A percentile compares a stretch with the other conserved stretches of the same genome.
Evolutionary conservation across 495 filamentous ascomycete species (phyloP).

Genomic region (Podospora conica): DNA sequence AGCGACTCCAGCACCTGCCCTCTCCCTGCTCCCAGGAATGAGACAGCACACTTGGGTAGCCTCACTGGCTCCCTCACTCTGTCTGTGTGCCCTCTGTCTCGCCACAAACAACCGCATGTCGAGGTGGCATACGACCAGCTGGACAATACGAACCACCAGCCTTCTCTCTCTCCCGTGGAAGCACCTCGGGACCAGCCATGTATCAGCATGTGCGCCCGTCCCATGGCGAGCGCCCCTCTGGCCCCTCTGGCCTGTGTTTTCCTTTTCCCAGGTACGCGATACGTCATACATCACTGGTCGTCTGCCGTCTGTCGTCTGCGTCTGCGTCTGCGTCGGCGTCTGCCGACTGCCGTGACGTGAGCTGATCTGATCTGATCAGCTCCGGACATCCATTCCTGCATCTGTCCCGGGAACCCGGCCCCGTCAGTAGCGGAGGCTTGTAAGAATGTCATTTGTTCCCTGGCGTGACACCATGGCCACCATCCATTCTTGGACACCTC

Average conservation of each 20-base stretch:
- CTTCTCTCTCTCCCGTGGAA: not conserved
- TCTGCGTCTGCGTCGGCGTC: no score
- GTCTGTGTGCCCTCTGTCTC: not conserved
- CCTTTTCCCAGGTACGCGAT: not conserved
- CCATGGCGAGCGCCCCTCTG: not conserved
- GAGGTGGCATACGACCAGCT: not conserved
- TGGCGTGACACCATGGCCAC: not conserved
- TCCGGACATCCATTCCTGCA: not conserved
- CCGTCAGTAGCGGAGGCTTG: not conserved
- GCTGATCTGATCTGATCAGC: no score
- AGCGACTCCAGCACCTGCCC: not conserved
- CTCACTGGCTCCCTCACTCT: not conserved
- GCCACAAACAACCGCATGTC: not conserved
- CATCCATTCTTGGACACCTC: conserved; percentile 10
- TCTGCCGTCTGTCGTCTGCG: not conserved
- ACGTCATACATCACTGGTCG: not conserved
- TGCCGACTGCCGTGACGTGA: not conserved
- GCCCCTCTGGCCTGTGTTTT: not conserved
- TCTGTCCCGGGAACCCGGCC: not conserved
- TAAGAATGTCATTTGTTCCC: not conserved
- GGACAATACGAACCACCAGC: not conserved
- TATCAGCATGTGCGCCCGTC: not conserved
- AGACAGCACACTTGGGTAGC: not conserved
- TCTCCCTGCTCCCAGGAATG: not conserved
- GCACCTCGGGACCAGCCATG: not conserved